phyloP scores from a whole-genome alignment of 208 protist species.

The Chromosphaera perkinsii region DNA sequence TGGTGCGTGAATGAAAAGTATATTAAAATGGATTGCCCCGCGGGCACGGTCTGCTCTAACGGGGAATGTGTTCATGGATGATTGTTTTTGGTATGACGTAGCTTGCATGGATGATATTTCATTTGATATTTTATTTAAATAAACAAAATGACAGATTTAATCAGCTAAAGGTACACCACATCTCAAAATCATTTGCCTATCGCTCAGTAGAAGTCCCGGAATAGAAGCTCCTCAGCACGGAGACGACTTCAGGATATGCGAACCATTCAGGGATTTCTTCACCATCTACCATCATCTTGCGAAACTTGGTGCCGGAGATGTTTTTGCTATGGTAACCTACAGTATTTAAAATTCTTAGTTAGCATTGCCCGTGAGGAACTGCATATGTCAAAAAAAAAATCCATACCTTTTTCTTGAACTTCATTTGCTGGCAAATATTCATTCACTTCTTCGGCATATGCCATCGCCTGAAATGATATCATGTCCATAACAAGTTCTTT shows the following conservation, averaged over 20 bases:
- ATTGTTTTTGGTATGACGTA: too few relatives aligned
- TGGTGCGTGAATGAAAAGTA: too few relatives aligned
- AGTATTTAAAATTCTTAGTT: slow-evolving; percentile 4
- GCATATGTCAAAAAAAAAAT: slow-evolving; percentile 3
- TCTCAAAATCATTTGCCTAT: too few relatives aligned
- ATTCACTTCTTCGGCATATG: slow-evolving; percentile 35
- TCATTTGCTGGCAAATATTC: slow-evolving; percentile 32
- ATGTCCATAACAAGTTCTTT: slow-evolving; percentile 62
- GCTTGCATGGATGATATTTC: too few relatives aligned
- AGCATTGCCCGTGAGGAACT: neutral
- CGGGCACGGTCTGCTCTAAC: too few relatives aligned
- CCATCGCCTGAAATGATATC: slow-evolving; percentile 54
- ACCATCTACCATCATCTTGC: slow-evolving; percentile 56
- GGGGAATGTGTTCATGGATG: too few relatives aligned
- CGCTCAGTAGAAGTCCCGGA: too few relatives aligned
- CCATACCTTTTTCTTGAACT: slow-evolving; percentile 38
- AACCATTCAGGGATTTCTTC: slow-evolving; percentile 77
- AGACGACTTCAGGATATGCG: slow-evolving; percentile 60
- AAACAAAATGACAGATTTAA: too few relatives aligned
- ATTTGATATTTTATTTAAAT: too few relatives aligned
- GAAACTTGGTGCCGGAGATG: slow-evolving; percentile 70
- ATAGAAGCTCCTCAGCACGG: slow-evolving; percentile 58
- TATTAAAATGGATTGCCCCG: too few relatives aligned
- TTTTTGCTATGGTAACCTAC: slow-evolving; percentile 49
- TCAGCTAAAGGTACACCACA: too few relatives aligned